Evolutionary conservation across 1,284 basidiomycete species (phyloP), one percentile per base, ranked within the genome.

Genomic region (Malassezia obtusa): DNA sequence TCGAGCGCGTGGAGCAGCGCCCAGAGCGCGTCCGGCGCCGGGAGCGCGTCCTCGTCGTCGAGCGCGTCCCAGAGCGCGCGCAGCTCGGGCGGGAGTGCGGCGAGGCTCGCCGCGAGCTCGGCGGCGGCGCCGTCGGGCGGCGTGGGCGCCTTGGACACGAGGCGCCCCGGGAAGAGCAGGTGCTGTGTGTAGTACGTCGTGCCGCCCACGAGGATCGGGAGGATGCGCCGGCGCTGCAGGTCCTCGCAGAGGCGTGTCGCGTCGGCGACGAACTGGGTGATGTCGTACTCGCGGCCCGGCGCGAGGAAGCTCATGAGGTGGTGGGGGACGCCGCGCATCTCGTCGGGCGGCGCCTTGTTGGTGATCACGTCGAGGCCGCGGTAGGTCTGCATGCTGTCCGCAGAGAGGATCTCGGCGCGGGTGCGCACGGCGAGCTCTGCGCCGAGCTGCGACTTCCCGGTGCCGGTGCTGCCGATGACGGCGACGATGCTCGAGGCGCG

Each of bases 171-270:
- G 53, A 78, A 76, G 28, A 78, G 57, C 35, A 92, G 80, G 73
- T 99, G 89, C 71, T 98, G 92, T 19, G 94, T 84, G 82, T 94
- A 99, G 74, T 99, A 99, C 15, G 88, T 84, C 0, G 92, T 98
- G 7, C 92, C 92, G 3, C 92, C 92, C 41, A 92, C 90, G 4
- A 94, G 77, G 50, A 99, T 86, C 0, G 91, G 90, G 7, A 95
- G 75, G 50, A 84, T 77, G 1, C 79, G 75, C 64, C 79, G 77
- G 30, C 62, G 10, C 4, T 54, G 45, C 41, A 84, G 82, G 46
- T 83, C 81, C 26, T 83, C 78, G 36, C 88, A 86, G 15, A 67
- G 58, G 19, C 48, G 44, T 57, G 63, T 54, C 3, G 76, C 72
- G 48, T 77, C 76, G 1, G 38, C 41, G 14, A 71, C 54, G 50